Base-by-base conservation (phyloP, 2,329 filamentous ascomycete species). In the Zelopaecilomyces penicillatus region DNA sequence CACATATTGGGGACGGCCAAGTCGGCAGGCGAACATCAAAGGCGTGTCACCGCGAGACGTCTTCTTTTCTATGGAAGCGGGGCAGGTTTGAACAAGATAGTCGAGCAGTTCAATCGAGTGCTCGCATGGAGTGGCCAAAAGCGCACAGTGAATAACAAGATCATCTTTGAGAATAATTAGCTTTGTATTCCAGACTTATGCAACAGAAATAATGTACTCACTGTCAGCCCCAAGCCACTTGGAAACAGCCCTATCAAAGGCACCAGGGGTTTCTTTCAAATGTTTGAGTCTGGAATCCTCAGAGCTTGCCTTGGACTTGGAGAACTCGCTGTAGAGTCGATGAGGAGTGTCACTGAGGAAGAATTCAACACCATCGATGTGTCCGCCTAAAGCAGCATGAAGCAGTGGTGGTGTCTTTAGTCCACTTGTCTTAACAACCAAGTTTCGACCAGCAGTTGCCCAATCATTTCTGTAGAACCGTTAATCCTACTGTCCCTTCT, bases 361-460 rank as follows among this genome's bases (percentile, higher is more conserved):
- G 78, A 85, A 94, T 56, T 93, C 81, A 0, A 87, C 77, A 12
- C 75, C 74, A 34, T 83, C 76, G n/a, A 91, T 59, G 19, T 70
- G 83, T 3, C 80, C 78, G 2, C 54, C 53, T 6, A 65, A 54
- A 9, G 77, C 80, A 37, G 82, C 80, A 48, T 73, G 65, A 1
- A 86, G 69, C 6, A 86, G 64, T 3, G 82, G 85, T 3, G 82
- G 75, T 0, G 66, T 69, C 31, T 68, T 65, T 41, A 65, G 57
- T 7, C 70, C 73, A 0, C 59, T 62, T 4, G 63, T 55, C 35
- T 58, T 65, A 9, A 58, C 54, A 4, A 69, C 62, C 31, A 69
- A 59, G 30, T 67, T 66, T 9, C 76, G 73, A 3, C 80, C 79
- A 5, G 77, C 78, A 26, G 72, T 74, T 1, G 85, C 84, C 87